These are phyloP conservation scores for Puya raimondii DNA, from an alignment of 176 grass and related monocot genomes.

Conservation along the genomic window DNA sequence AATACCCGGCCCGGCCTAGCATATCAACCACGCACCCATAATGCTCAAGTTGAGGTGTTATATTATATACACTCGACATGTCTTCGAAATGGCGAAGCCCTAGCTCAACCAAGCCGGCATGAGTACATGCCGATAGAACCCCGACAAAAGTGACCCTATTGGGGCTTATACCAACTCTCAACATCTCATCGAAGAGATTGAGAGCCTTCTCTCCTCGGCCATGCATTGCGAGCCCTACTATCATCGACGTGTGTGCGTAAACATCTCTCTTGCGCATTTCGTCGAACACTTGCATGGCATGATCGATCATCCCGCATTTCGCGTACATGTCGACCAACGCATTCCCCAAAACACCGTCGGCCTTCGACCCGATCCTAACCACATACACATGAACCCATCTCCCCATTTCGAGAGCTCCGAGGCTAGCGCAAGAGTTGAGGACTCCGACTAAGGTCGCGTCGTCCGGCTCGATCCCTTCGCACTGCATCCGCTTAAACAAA, in stretches of 20 bases:
- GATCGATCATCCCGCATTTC: constrained; percentile 54
- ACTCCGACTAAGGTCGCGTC: constrained; percentile 30
- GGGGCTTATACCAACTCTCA: constrained; percentile 29
- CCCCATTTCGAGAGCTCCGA: constrained; percentile 52
- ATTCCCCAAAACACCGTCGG: constrained; percentile 31
- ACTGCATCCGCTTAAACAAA: constrained; percentile 44
- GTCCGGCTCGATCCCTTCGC: constrained; percentile 21
- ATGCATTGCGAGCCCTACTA: constrained; percentile 47
- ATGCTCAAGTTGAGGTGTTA: constrained; percentile 41
- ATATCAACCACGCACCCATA: constrained; percentile 79
- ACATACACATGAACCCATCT: constrained; percentile 55
- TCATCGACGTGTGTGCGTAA: constrained; percentile 56
- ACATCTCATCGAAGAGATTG: constrained; percentile 43
- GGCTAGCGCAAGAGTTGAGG: constrained; percentile 43
- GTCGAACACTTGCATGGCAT: constrained; percentile 47
- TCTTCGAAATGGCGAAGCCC: constrained; percentile 29
- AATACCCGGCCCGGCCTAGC: constrained; percentile 45
- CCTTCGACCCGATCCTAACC: not conserved
- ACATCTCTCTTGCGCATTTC: constrained; percentile 41
- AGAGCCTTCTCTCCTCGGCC: constrained; percentile 37
- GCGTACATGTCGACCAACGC: constrained; percentile 74
- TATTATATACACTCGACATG: constrained; percentile 22
- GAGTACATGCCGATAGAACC: constrained; percentile 58
- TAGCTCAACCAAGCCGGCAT: constrained; percentile 38
- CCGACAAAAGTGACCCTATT: constrained; percentile 50